Base-by-base conservation (phyloP, 805 yeast genomes). In the Nakazawaea anatomiae region DNA sequence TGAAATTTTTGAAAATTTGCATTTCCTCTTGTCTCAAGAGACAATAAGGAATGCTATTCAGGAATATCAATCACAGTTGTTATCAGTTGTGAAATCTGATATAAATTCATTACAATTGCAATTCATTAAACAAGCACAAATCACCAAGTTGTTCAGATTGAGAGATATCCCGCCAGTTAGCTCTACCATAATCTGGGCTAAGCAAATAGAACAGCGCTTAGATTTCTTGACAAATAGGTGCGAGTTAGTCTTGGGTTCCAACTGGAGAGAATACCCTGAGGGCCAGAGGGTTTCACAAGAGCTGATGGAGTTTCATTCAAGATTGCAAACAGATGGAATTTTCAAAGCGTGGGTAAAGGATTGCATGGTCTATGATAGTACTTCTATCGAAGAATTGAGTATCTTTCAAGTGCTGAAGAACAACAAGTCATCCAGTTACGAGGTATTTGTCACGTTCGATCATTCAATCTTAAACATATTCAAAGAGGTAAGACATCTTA, bases 231-330 rank as follows among this genome's bases (percentile, higher is more conserved):
- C 72, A 34, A 56, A 61, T 4, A 70, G 80, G 32, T 64, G 84
- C 6, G 80, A 77, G 42, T 62, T 72, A 10, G 71, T 84, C 4
- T 65, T 85, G 6, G 87, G 90, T 0, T 60, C 70, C 14, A 80
- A 80, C 6, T 85, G 91, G 91, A 67, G 63, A 25, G 66, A 72
- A 8, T 80, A 79, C 52, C 76, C 83, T 2, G 89, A 83, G 48
- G 97, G 96, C 0, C 76, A 74, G 48, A 78, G 75, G 54, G 76
- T 92, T 1, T 69, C 75, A 9, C 62, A 69, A 1, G 87, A 80
- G 53, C 72, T 79, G 28, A 57, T 62, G 2, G 63, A 69, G 0
- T 69, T 87, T 45, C 58, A 70, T n/a, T 64, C 69, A 28, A 77
- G 74, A 45, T 63, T 82, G 9, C 70, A 83, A 46, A 60, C 80